phyloP scores from a whole-genome alignment of 192 early-diverging fungal genomes.

The Chytriomyces sp. region DNA sequence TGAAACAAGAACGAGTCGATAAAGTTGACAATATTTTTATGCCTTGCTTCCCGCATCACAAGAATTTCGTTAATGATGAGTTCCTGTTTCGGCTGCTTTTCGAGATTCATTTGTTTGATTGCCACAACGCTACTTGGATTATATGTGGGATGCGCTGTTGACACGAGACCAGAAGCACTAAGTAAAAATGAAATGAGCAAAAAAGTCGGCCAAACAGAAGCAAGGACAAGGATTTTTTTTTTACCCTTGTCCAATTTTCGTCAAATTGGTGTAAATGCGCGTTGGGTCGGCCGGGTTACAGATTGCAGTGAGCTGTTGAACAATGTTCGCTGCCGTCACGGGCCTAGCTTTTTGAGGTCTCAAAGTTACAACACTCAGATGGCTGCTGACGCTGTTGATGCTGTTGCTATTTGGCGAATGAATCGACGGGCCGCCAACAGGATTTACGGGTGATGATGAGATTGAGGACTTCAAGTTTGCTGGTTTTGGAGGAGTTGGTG shows the following conservation, averaged over 20 bases:
- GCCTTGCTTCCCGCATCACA: slow-evolving; percentile 89
- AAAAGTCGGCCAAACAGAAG: background rate
- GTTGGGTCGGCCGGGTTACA: slow-evolving; percentile 89
- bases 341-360: slow-evolving; percentile 57
- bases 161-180: slow-evolving; percentile 96
- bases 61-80: slow-evolving; percentile 91
- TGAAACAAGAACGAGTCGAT: slow-evolving; percentile 81
- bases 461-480: slow-evolving; percentile 15
- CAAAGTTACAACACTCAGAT: slow-evolving; percentile 23
- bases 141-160: slow-evolving; percentile 72
- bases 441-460: background rate
- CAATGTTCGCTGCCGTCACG: slow-evolving; percentile 72
- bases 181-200: background rate
- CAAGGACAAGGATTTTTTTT: background rate
- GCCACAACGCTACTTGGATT: slow-evolving; percentile 75
- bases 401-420: slow-evolving; percentile 4
- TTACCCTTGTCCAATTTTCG: slow-evolving; percentile 90
- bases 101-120: slow-evolving; percentile 92
- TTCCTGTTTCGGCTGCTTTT: slow-evolving; percentile 86
- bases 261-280: slow-evolving; percentile 80
- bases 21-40: slow-evolving; percentile 91
- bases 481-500: slow-evolving; percentile 29
- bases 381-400: background rate
- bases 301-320: slow-evolving; percentile 78
- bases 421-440: slow-evolving; percentile 19